These are phyloP conservation scores for Sextonia rubra DNA, from an alignment of 164 flowering plant species.

Conservation along the genomic window DNA sequence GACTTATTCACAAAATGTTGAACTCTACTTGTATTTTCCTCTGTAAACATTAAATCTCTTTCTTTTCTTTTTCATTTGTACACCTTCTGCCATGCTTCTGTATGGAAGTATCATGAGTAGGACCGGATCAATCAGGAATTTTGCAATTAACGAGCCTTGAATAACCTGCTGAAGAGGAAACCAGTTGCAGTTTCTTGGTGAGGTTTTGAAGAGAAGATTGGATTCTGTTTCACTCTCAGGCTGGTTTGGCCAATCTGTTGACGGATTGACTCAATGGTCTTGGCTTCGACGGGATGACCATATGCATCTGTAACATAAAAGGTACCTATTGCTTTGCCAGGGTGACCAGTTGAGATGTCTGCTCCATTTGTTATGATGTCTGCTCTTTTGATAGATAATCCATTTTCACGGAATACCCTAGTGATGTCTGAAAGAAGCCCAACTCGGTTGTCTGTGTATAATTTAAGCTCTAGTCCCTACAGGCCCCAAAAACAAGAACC, in stretches of 20 bases:
- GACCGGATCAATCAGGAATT: slow-evolving; percentile 53
- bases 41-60: background rate
- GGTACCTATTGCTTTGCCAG: slow-evolving; percentile 62
- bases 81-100: background rate
- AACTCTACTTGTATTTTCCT: background rate
- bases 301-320: slow-evolving; percentile 75
- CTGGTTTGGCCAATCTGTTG: slow-evolving; percentile 52
- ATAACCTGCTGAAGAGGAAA: slow-evolving; percentile 57
- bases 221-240: slow-evolving; percentile 49
- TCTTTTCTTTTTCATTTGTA: background rate
- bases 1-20: background rate
- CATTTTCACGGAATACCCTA: slow-evolving; percentile 77
- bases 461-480: slow-evolving; percentile 76
- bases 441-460: slow-evolving; percentile 62
- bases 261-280: slow-evolving; percentile 60
- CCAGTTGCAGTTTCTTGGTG: slow-evolving; percentile 45
- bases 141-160: slow-evolving; percentile 45
- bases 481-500: slow-evolving; percentile 7
- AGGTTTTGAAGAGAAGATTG: slow-evolving; percentile 24
- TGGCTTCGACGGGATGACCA: slow-evolving; percentile 69
- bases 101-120: slow-evolving; percentile 25
- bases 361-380: slow-evolving; percentile 65
- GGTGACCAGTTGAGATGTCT: too few species aligned
- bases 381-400: slow-evolving; percentile 69
- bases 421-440: slow-evolving; percentile 66